A percentile compares a stretch with the other conserved stretches of the same genome.
Evolutionary conservation across 2,329 filamentous ascomycete genomes (phyloP).

Genomic region (Microdochium bolleyi): DNA sequence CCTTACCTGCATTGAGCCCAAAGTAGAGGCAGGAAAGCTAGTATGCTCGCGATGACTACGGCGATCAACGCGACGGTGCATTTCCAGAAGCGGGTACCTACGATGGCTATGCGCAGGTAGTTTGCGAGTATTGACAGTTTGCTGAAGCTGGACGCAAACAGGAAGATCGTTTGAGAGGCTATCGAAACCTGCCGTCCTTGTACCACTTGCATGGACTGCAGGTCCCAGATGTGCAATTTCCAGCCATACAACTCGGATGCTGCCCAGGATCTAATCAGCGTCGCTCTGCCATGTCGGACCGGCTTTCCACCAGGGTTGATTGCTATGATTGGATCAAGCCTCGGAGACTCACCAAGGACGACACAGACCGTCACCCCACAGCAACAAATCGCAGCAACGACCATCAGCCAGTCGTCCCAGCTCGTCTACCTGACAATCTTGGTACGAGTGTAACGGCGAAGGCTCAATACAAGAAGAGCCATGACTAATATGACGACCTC

Average conservation of each 20-base stretch:
- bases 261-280: not conserved
- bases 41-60: slow-evolving; percentile 17
- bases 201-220: slow-evolving; percentile 15
- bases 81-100: slow-evolving; percentile 21
- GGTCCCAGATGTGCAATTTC: slow-evolving; percentile 29
- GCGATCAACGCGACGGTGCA: slow-evolving; percentile 18
- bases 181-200: slow-evolving; percentile 27
- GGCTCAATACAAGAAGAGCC: slow-evolving; percentile 22
- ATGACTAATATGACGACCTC: slow-evolving; percentile 24
- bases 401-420: slow-evolving; percentile 33
- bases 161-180: slow-evolving; percentile 28
- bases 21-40: slow-evolving; percentile 23
- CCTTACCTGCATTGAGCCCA: slow-evolving; percentile 28
- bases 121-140: slow-evolving; percentile 31
- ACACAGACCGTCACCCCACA: slow-evolving; percentile 16
- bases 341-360: slow-evolving; percentile 1
- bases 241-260: slow-evolving; percentile 26
- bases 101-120: slow-evolving; percentile 29
- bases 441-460: slow-evolving; percentile 28
- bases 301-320: too few species aligned
- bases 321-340: too few species aligned
- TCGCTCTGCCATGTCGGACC: too few species aligned
- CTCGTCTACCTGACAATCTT: slow-evolving; percentile 22
- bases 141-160: slow-evolving; percentile 26
- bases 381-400: slow-evolving; percentile 17